Evolutionary conservation across 2,329 filamentous ascomycete species (phyloP).

Genomic region (Waltergamsia citrina): DNA sequence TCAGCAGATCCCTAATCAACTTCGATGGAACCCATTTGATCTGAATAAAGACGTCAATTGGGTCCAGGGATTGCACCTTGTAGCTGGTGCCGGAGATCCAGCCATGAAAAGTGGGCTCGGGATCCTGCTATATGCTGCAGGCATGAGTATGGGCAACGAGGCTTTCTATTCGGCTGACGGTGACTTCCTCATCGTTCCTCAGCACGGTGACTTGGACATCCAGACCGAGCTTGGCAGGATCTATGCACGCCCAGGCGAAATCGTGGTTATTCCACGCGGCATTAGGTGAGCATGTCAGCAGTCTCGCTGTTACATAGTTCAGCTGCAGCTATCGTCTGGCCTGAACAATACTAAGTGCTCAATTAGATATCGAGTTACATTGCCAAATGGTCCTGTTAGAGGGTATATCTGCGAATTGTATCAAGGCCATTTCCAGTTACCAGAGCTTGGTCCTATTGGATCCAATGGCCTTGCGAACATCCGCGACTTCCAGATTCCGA

Average conservation of each 20-base stretch:
- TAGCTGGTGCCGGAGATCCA: slow-evolving; percentile 63
- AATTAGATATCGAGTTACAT: slow-evolving; percentile 48
- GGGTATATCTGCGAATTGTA: slow-evolving; percentile 65
- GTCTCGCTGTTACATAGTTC: background rate
- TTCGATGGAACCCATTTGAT: background rate
- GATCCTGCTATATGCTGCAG: slow-evolving; percentile 60
- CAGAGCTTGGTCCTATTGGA: slow-evolving; percentile 58
- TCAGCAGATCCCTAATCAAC: background rate
- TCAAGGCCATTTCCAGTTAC: slow-evolving; percentile 55
- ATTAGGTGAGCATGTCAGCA: too few relatives aligned
- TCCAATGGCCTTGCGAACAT: slow-evolving; percentile 58
- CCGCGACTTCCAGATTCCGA: slow-evolving; percentile 60
- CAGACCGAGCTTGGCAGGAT: slow-evolving; percentile 55
- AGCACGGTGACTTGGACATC: slow-evolving; percentile 54
- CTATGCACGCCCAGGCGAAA: slow-evolving; percentile 53
- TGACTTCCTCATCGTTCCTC: slow-evolving; percentile 57
- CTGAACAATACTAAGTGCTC: too few relatives aligned
- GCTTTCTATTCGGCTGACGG: slow-evolving; percentile 66
- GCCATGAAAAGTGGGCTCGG: slow-evolving; percentile 60
- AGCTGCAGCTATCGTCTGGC: too few relatives aligned
- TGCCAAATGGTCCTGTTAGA: slow-evolving; percentile 45
- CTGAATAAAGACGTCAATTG: slow-evolving; percentile 14
- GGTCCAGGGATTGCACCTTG: slow-evolving; percentile 41
- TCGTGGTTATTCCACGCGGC: slow-evolving; percentile 53
- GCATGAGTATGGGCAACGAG: slow-evolving; percentile 58